Evolutionary conservation across 805 yeast genomes (phyloP).

Genomic region (Ogataea allantospora): DNA sequence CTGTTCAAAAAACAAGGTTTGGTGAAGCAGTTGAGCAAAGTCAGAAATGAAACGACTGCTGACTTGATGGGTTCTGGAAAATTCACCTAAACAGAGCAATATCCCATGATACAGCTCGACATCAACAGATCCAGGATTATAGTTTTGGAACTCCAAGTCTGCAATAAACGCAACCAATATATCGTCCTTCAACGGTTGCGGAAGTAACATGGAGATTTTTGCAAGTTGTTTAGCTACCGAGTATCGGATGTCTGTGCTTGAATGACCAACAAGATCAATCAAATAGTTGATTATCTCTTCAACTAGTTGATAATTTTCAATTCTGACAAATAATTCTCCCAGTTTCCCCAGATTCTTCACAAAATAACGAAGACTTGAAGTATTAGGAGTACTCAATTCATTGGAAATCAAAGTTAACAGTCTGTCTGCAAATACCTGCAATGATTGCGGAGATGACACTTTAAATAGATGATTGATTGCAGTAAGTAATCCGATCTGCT

Average conservation of each 20-base stretch:
- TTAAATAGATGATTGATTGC: slow-evolving; percentile 28
- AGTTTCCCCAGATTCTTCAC: slow-evolving; percentile 42
- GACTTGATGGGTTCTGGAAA: slow-evolving; percentile 25
- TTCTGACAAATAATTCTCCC: slow-evolving; percentile 28
- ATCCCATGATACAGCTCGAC: slow-evolving; percentile 55
- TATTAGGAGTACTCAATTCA: slow-evolving; percentile 13
- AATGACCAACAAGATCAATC: slow-evolving; percentile 41
- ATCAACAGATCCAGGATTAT: slow-evolving; percentile 35
- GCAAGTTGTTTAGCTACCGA: slow-evolving; percentile 66
- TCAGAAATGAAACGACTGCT: slow-evolving; percentile 24
- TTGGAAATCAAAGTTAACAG: slow-evolving; percentile 19
- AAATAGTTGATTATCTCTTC: slow-evolving; percentile 51
- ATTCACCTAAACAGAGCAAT: slow-evolving; percentile 56
- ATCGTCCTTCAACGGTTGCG: slow-evolving; percentile 41
- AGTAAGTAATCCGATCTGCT: slow-evolving; percentile 21
- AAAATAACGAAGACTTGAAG: slow-evolving; percentile 18
- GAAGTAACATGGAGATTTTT: slow-evolving; percentile 38
- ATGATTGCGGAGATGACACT: slow-evolving; percentile 6
- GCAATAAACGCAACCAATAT: slow-evolving; percentile 34
- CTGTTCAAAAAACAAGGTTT: slow-evolving; percentile 58
- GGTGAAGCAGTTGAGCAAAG: slow-evolving; percentile 40
- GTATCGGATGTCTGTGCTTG: slow-evolving; percentile 59
- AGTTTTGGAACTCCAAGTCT: slow-evolving; percentile 32
- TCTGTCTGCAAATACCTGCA: slow-evolving; percentile 10
- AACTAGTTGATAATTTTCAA: slow-evolving; percentile 36